A percentile compares a stretch with the other conserved stretches of the same genome.
Conservation (phyloP, 2,329 filamentous ascomycete genomes). For the Talaromyces sp. region DNA sequence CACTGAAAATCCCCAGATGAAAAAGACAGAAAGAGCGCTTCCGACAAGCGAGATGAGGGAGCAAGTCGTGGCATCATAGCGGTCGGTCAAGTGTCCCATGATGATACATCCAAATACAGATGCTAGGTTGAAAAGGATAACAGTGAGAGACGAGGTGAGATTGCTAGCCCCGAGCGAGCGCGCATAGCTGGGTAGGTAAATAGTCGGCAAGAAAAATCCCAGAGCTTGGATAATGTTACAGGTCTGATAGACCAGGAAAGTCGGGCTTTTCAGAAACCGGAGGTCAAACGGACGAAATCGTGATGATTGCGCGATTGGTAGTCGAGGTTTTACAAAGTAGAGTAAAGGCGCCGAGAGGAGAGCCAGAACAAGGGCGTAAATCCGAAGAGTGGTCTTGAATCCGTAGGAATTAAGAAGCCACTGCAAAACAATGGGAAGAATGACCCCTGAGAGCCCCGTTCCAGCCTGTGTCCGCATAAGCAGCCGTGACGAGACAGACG, state of each 20-base stretch:
- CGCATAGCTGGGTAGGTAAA: slow-evolving; percentile 28
- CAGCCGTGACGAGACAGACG: not conserved
- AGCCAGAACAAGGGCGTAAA: slow-evolving; percentile 24
- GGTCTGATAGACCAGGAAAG: slow-evolving; percentile 33
- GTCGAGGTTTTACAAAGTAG: slow-evolving; percentile 24
- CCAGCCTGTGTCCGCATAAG: slow-evolving; percentile 17
- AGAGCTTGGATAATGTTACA: slow-evolving; percentile 27
- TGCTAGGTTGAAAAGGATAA: slow-evolving; percentile 24
- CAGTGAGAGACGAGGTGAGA: slow-evolving; percentile 18
- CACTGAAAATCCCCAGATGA: slow-evolving; percentile 43
- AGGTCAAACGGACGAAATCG: slow-evolving; percentile 23
- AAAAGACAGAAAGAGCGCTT: slow-evolving; percentile 35
- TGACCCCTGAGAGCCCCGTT: slow-evolving; percentile 25
- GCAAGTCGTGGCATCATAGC: slow-evolving; percentile 35
- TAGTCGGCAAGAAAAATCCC: slow-evolving; percentile 30
- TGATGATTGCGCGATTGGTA: slow-evolving; percentile 16
- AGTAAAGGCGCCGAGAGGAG: slow-evolving; percentile 34
- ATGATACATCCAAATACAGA: slow-evolving; percentile 32
- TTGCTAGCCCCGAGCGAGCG: slow-evolving; percentile 17
- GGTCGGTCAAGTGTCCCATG: slow-evolving; percentile 38
- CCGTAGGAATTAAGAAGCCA: slow-evolving; percentile 25
- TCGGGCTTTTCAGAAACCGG: slow-evolving; percentile 25
- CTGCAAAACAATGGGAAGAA: slow-evolving; percentile 25
- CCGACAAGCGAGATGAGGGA: slow-evolving; percentile 38
- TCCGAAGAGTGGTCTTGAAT: slow-evolving; percentile 19